Percentiles rank a stretch among this genome's conserved stretches.
Evolutionary conservation across 345 rosid genomes (phyloP).

Genomic region (Citrus medica): DNA sequence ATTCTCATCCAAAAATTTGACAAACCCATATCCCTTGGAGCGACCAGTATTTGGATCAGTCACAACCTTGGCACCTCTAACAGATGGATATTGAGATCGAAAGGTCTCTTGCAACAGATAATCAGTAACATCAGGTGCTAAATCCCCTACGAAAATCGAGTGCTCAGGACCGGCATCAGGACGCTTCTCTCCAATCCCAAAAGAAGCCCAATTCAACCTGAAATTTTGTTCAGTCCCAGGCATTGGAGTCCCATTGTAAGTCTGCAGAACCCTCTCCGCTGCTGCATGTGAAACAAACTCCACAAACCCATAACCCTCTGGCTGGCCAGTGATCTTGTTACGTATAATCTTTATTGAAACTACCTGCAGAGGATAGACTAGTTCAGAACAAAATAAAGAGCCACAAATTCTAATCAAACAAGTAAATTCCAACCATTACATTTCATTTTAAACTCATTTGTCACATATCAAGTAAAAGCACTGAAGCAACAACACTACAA

Average conservation of each 20-base stretch:
- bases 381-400: not conserved
- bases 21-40: conserved; percentile 96
- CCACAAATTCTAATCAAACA: not conserved
- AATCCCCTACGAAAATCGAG: conserved; percentile 95
- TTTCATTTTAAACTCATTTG: too few relatives aligned
- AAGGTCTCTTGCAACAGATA: conserved; percentile 93
- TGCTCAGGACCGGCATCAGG: conserved; percentile 91
- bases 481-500: not conserved
- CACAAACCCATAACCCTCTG: conserved; percentile 96
- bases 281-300: conserved; percentile 89
- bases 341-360: conserved; percentile 89
- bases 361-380: conserved; percentile 40
- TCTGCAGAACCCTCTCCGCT: conserved; percentile 82
- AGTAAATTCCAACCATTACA: too few relatives aligned
- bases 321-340: conserved; percentile 88
- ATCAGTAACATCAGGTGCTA: conserved; percentile 92
- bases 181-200: conserved; percentile 85
- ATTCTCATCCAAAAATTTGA: conserved; percentile 81
- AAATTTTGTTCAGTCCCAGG: conserved; percentile 83
- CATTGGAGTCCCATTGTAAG: conserved; percentile 84
- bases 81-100: conserved; percentile 74
- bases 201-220: conserved; percentile 97
- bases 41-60: conserved; percentile 97
- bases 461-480: not conserved
- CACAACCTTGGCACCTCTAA: conserved; percentile 98